Conservation (phyloP, 306 rosid species). For the Alnus rubra region DNA sequence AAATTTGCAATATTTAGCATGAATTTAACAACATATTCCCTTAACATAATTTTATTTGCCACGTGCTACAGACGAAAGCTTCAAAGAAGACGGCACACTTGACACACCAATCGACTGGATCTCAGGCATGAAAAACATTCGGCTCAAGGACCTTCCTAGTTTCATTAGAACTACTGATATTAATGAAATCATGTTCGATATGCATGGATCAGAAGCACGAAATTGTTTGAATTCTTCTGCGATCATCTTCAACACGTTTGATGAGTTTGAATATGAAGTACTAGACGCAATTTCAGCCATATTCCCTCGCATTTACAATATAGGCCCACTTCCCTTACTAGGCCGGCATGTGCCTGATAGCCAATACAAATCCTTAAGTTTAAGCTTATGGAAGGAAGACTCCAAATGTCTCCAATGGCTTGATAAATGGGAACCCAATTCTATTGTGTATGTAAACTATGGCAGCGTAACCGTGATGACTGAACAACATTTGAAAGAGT, state of each 20-base stretch:
- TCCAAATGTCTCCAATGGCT: slow-evolving; percentile 37
- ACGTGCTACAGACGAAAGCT: slow-evolving; percentile 31
- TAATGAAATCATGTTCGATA: slow-evolving; percentile 39
- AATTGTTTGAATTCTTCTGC: slow-evolving; percentile 36
- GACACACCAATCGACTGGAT: slow-evolving; percentile 37
- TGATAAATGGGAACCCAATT: slow-evolving; percentile 28
- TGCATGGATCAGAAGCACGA: slow-evolving; percentile 29
- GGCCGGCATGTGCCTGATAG: slow-evolving; percentile 21
- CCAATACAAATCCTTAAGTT: slow-evolving; percentile 20
- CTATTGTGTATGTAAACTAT: slow-evolving; percentile 44
- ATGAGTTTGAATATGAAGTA: slow-evolving; percentile 37
- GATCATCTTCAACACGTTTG: slow-evolving; percentile 42
- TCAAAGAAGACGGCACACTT: slow-evolving; percentile 28
- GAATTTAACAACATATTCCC: neutral
- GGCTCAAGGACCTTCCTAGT: slow-evolving; percentile 50
- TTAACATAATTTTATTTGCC: neutral
- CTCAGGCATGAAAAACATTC: slow-evolving; percentile 35
- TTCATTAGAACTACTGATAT: slow-evolving; percentile 32
- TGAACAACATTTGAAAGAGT: slow-evolving; percentile 32
- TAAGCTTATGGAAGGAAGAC: slow-evolving; percentile 49
- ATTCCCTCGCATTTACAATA: slow-evolving; percentile 42
- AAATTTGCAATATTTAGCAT: no score
- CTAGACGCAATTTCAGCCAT: slow-evolving; percentile 34
- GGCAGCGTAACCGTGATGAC: slow-evolving; percentile 42
- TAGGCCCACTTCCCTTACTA: slow-evolving; percentile 42